phyloP scores from a whole-genome alignment of 495 filamentous ascomycete species.

The Neurospora sp. region DNA sequence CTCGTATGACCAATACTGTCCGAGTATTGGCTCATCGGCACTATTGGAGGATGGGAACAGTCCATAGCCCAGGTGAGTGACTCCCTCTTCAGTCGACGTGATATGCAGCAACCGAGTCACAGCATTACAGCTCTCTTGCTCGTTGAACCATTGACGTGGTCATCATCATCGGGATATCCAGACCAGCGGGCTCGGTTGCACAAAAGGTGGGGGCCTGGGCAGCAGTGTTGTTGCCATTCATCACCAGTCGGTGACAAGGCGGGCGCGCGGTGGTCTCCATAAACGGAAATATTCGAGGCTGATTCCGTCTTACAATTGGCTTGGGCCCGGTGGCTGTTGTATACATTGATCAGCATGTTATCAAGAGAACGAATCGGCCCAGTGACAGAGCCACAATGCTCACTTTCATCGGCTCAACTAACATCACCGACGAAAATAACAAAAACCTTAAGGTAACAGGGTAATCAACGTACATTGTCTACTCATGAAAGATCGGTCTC shows the following conservation, averaged over 20 bases:
- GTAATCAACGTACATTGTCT: background rate
- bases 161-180: background rate
- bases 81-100: background rate
- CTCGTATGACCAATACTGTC: background rate
- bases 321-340: background rate
- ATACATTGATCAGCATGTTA: background rate
- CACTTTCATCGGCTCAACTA: background rate
- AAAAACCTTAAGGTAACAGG: background rate
- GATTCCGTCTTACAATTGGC: conserved; percentile 14
- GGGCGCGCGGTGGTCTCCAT: conserved; percentile 5
- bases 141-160: background rate
- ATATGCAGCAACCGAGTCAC: background rate
- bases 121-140: background rate
- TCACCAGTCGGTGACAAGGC: background rate
- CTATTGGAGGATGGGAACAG: background rate
- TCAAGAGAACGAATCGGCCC: background rate
- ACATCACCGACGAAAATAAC: background rate
- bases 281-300: conserved; percentile 14
- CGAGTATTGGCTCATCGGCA: background rate
- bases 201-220: background rate
- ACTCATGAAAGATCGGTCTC: background rate
- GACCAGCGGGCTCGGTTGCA: background rate
- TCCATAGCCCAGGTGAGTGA: background rate
- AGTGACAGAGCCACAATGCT: background rate
- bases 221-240: background rate